Conservation (phyloP, 2,329 filamentous ascomycete species). For the Penicillium sp. region DNA sequence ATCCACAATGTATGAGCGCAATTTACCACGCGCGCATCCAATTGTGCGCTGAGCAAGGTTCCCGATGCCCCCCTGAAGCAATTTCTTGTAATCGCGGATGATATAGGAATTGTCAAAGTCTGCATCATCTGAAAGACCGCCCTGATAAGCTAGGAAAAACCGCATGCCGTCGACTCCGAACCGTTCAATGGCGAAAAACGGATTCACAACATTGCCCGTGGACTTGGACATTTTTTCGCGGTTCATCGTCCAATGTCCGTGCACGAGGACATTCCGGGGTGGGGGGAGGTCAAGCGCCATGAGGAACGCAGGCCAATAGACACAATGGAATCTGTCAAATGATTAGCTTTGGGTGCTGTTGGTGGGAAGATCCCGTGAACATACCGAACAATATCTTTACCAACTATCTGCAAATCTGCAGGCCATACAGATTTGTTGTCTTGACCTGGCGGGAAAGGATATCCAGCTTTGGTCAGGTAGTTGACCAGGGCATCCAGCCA, state of each 20-base stretch:
- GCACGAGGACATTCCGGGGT: slow-evolving; percentile 76
- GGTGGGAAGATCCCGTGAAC: slow-evolving; percentile 10
- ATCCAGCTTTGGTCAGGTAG: slow-evolving; percentile 84
- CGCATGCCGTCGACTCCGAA: slow-evolving; percentile 86
- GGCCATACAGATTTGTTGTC: slow-evolving; percentile 72
- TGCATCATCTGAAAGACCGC: slow-evolving; percentile 71
- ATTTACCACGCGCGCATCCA: slow-evolving; percentile 65
- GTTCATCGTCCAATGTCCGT: slow-evolving; percentile 94
- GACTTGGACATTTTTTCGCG: slow-evolving; percentile 96
- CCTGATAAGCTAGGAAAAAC: slow-evolving; percentile 80
- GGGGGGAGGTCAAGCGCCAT: slow-evolving; percentile 79
- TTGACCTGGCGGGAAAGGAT: slow-evolving; percentile 65
- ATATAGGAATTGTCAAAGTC: slow-evolving; percentile 81
- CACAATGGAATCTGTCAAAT: slow-evolving; percentile 69
- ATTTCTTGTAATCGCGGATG: slow-evolving; percentile 71
- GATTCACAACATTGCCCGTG: slow-evolving; percentile 89
- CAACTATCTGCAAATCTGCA: slow-evolving; percentile 84
- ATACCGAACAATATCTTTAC: slow-evolving; percentile 85
- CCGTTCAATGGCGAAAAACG: slow-evolving; percentile 82
- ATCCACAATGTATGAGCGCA: slow-evolving; percentile 55
- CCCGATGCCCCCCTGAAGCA: slow-evolving; percentile 71
- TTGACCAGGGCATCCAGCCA: slow-evolving; percentile 97
- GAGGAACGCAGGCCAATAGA: slow-evolving; percentile 97
- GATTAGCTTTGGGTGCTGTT: slow-evolving; percentile 17
- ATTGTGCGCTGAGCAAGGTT: slow-evolving; percentile 73